Conservation (phyloP, 2,329 filamentous ascomycete genomes). For the Aspergillus viridinutans region DNA sequence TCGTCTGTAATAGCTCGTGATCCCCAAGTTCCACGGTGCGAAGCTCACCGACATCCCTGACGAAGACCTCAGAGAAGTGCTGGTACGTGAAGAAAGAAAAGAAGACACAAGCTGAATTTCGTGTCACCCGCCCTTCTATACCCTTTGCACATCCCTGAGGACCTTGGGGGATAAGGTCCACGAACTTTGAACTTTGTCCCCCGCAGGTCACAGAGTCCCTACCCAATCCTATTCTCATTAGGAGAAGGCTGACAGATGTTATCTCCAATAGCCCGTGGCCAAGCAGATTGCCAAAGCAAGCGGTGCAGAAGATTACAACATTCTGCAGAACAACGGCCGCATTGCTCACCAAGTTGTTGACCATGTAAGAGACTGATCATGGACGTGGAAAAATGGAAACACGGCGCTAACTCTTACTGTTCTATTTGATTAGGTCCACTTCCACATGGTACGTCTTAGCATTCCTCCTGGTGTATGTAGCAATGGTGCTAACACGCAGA, state of each 20-base stretch:
- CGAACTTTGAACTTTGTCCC: neutral
- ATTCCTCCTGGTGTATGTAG: neutral
- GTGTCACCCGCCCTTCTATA: neutral
- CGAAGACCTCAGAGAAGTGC: constrained; percentile 74
- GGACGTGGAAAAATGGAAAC: neutral
- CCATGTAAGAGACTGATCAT: constrained; percentile 60
- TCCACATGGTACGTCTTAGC: constrained; percentile 70
- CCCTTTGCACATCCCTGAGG: constrained; percentile 14
- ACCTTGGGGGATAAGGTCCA: constrained; percentile 16
- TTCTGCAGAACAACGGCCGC: constrained; percentile 92
- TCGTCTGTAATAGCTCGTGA: constrained; percentile 66
- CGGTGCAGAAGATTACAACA: constrained; percentile 78
- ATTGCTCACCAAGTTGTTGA: constrained; percentile 90
- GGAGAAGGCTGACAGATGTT: constrained; percentile 1
- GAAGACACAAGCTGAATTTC: neutral
- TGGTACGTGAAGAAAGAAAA: constrained; percentile 51
- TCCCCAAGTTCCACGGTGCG: constrained; percentile 89
- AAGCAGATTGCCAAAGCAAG: constrained; percentile 80
- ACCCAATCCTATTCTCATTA: neutral
- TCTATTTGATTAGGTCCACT: constrained; percentile 63
- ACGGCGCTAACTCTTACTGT: constrained; percentile 2
- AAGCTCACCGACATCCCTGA: constrained; percentile 93
- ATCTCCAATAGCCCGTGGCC: constrained; percentile 60
- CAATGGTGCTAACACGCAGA: constrained; percentile 1
- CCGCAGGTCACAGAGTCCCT: neutral